These are phyloP conservation scores for Theobroma cacao DNA, from an alignment of 345 rosid genomes.

Conservation along the genomic window DNA sequence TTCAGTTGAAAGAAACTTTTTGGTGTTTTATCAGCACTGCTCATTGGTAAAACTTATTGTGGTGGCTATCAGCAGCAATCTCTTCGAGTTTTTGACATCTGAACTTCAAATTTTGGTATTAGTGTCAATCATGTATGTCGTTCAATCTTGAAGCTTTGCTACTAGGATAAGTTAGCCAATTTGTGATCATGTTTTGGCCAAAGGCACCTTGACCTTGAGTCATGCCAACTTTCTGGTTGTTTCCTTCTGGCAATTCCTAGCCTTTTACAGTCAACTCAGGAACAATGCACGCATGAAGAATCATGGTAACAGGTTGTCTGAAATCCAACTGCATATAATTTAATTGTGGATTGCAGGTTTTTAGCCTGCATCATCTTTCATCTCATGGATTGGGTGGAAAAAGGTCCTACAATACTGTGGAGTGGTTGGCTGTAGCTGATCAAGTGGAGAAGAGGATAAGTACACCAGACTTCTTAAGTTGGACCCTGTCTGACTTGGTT, in stretches of 20 bases:
- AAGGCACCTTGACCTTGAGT: background rate
- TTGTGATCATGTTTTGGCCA: background rate
- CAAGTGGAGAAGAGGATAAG: background rate
- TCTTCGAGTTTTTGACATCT: background rate
- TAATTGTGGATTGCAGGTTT: background rate
- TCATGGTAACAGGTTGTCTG: background rate
- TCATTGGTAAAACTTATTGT: no score
- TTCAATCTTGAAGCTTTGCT: conserved; percentile 38
- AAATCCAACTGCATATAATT: background rate
- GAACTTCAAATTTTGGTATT: background rate
- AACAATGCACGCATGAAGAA: background rate
- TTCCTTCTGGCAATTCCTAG: background rate
- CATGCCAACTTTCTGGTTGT: background rate
- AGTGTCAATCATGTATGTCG: background rate
- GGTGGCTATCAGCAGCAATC: no score
- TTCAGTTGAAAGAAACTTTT: no score
- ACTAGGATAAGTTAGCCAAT: background rate
- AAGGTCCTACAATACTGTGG: background rate
- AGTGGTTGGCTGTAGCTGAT: background rate
- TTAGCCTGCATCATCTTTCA: background rate
- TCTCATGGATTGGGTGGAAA: background rate
- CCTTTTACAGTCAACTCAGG: background rate
- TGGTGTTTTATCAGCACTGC: no score
- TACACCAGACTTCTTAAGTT: no score
- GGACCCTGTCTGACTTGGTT: background rate